Evolutionary conservation across 225 moss, liverwort and hornwort genomes (phyloP).

Genomic region (Marchantia paleacea): DNA sequence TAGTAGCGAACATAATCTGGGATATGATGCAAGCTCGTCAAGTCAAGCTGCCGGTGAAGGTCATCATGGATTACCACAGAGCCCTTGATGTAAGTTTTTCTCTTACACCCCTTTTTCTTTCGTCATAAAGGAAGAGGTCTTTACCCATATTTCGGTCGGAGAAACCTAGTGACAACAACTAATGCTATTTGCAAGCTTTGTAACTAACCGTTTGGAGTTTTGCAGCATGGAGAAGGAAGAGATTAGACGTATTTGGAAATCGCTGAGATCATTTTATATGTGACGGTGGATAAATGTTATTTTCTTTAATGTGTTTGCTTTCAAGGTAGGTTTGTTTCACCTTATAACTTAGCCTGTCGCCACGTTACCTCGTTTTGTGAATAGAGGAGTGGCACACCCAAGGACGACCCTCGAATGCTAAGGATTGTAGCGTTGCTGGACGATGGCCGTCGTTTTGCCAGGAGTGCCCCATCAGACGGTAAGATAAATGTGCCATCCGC

Average conservation of each 20-base stretch:
- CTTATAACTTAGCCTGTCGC: not conserved
- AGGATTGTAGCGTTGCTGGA: conserved; percentile 20
- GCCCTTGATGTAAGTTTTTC: conserved; percentile 34
- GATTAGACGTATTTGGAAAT: not conserved
- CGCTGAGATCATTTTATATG: not conserved
- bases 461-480: not conserved
- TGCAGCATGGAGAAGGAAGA: not conserved
- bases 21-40: conserved; percentile 34
- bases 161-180: not conserved
- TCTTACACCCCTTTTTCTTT: not conserved
- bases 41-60: conserved; percentile 10
- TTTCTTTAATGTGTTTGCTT: not conserved
- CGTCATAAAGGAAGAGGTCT: not conserved
- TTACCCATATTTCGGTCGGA: not conserved
- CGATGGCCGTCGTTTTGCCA: not conserved
- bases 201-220: not conserved
- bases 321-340: not conserved
- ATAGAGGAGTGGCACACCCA: conserved; percentile 28
- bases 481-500: not conserved
- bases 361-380: not conserved
- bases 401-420: conserved; percentile 34
- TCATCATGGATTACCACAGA: conserved; percentile 22
- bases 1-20: conserved; percentile 37
- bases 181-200: not conserved
- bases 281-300: not conserved